Evolutionary conservation across 2,329 filamentous ascomycete genomes (phyloP).

Genomic region (Fusarium sp.): DNA sequence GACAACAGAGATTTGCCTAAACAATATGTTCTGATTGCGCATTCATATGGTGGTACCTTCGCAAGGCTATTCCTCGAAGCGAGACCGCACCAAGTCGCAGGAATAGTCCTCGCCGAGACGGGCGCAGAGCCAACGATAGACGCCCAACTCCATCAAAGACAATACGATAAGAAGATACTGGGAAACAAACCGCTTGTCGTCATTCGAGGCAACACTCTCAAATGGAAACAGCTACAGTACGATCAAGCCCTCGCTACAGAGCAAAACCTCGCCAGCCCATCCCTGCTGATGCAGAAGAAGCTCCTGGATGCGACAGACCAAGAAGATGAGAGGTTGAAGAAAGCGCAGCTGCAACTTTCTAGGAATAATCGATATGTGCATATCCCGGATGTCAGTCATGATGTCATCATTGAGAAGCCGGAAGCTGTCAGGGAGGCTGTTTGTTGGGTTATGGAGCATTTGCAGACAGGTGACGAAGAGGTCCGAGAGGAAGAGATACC

Average conservation of each 20-base stretch:
- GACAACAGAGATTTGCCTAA: neutral
- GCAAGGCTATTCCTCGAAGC: slow-evolving; percentile 26
- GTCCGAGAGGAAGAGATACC: accelerated
- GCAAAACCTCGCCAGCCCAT: neutral
- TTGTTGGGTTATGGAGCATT: slow-evolving; percentile 27
- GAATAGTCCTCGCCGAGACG: slow-evolving; percentile 36
- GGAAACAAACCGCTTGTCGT: slow-evolving; percentile 27
- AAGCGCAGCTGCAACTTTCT: slow-evolving; percentile 26
- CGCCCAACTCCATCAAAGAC: slow-evolving; percentile 9
- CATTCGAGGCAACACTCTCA: slow-evolving; percentile 34
- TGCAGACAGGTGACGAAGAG: accelerated
- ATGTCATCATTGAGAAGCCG: slow-evolving; percentile 22
- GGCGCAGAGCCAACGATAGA: slow-evolving; percentile 35
- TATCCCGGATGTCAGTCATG: slow-evolving; percentile 31
- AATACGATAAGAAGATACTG: slow-evolving; percentile 21
- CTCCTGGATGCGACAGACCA: slow-evolving; percentile 22
- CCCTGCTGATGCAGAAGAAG: slow-evolving; percentile 13
- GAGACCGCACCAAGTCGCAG: slow-evolving; percentile 16
- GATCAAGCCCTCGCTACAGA: slow-evolving; percentile 10
- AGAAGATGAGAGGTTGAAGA: slow-evolving; percentile 36
- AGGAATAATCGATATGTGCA: slow-evolving; percentile 28
- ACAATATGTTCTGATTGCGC: slow-evolving; percentile 22
- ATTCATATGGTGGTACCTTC: slow-evolving; percentile 37
- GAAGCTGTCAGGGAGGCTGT: slow-evolving; percentile 26
- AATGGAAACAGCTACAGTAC: slow-evolving; percentile 28